phyloP scores from a whole-genome alignment of 1,284 basidiomycete genomes.

The Bondarzewia mesenterica region DNA sequence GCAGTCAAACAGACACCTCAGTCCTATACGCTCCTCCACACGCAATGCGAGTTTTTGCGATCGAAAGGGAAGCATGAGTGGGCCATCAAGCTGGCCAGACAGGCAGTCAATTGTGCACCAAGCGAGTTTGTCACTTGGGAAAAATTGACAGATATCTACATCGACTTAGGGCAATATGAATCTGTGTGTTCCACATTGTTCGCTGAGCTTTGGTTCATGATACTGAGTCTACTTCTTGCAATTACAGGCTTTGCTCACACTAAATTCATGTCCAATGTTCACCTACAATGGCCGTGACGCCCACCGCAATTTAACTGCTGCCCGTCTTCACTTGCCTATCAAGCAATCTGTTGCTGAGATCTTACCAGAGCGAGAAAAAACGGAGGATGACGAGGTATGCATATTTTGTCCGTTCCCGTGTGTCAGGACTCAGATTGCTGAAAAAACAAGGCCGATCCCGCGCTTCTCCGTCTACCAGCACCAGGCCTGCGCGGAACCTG shows the following conservation, averaged over 20 bases:
- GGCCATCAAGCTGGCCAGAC: slow-evolving; percentile 87
- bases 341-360: slow-evolving; percentile 82
- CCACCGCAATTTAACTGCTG: slow-evolving; percentile 80
- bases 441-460: slow-evolving; percentile 71
- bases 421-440: neutral
- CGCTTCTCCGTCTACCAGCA: slow-evolving; percentile 87
- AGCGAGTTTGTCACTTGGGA: slow-evolving; percentile 99
- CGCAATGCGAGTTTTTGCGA: slow-evolving; percentile 89
- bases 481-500: slow-evolving; percentile 94
- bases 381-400: slow-evolving; percentile 78
- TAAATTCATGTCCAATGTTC: slow-evolving; percentile 99
- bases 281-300: slow-evolving; percentile 96
- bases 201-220: neutral
- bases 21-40: slow-evolving; percentile 90
- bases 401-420: neutral
- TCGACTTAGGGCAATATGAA: slow-evolving; percentile 84
- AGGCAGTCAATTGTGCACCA: slow-evolving; percentile 96
- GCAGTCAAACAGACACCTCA: slow-evolving; percentile 84
- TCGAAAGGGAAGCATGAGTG: slow-evolving; percentile 81
- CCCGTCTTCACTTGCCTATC: slow-evolving; percentile 82
- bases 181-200: slow-evolving; percentile 33
- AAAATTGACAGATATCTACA: slow-evolving; percentile 92
- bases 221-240: neutral
- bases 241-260: slow-evolving; percentile 75
- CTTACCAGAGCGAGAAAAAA: slow-evolving; percentile 60